Evolutionary conservation across 208 protist species (phyloP), one percentile per base, ranked within the genome.

Genomic region (Wallacemonas sp.): DNA sequence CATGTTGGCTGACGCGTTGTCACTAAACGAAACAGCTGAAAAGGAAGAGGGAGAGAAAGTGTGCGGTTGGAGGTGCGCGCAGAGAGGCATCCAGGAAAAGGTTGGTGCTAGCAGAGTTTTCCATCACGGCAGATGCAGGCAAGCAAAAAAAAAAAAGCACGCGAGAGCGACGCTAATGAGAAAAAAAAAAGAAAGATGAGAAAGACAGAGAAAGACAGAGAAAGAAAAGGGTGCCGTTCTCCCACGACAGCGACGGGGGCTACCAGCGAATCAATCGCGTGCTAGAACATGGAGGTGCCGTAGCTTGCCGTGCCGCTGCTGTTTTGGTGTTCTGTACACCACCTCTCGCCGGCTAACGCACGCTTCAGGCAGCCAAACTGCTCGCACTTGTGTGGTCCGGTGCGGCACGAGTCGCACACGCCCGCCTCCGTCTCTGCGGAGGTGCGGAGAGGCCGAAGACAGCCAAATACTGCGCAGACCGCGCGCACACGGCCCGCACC

Each of bases 321-420:
- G 7, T 46, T 31, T 18, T 46, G 16, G 36, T 62, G 55, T 20
- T 46, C 29, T 11, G 33, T 5, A 31, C 55, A 62, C 8, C 14
- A 62, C 25, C 5, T 33, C 26, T 57, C 11, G n/a, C 23, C 48
- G 3, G 32, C 49, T 2, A n/a, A 16, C 20, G 61, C 61, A 45
- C 63, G 28, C 2, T 33, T 64, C 33, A 73, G 42, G 22, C 57
- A 78, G n/a, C 73, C 62, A 36, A 78, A 67, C 25, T 11, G 20
- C 8, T 28, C 45, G 31, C 73, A 70, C 46, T 65, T 70, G n/a
- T 25, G 61, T 7, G 67, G 67, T 41, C 26, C 25, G 3, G 26
- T 52, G 44, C 44, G 59, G 57, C 67, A 73, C n/a, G 54, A 31
- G n/a, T 18, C 5, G 36, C 67, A 78, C 11, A 67, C 31, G 3